A percentile compares a stretch with the other conserved stretches of the same genome.
These are phyloP conservation scores for Sporisorium reilianum DNA, from an alignment of 1,284 basidiomycete genomes.

Conservation along the genomic window DNA sequence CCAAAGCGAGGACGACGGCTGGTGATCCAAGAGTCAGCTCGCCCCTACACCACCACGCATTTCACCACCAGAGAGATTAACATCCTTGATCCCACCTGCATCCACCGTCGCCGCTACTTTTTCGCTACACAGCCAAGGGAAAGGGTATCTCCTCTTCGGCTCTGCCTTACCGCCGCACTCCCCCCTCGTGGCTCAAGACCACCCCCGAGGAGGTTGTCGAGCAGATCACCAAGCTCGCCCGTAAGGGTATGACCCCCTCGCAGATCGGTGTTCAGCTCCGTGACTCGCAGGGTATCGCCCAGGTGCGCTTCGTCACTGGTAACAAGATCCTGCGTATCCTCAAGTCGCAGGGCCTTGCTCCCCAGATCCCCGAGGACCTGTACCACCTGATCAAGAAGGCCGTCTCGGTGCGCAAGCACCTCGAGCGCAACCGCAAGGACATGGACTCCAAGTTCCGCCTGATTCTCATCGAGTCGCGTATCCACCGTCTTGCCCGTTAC, in stretches of 20 bases:
- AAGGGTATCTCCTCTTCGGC: conserved; percentile 80
- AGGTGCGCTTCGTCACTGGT: conserved; percentile 95
- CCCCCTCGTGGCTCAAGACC: conserved; percentile 96
- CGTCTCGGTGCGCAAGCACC: conserved; percentile 97
- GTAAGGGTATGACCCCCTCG: conserved; percentile 96
- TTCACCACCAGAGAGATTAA: conserved; percentile 14
- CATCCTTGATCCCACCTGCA: conserved; percentile 8
- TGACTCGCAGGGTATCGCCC: conserved; percentile 96
- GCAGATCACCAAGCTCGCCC: conserved; percentile 96
- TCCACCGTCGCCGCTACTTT: background rate
- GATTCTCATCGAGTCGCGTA: conserved; percentile 97
- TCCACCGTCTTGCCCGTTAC: conserved; percentile 94
- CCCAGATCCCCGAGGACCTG: conserved; percentile 98
- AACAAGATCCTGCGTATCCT: conserved; percentile 99
- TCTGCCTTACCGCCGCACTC: conserved; percentile 94
- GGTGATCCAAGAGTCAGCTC: conserved; percentile 6
- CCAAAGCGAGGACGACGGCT: background rate
- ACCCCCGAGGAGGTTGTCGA: conserved; percentile 94
- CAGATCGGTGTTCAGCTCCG: conserved; percentile 98
- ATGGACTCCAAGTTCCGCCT: conserved; percentile 87
- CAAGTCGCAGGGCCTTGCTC: conserved; percentile 94
- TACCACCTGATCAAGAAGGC: conserved; percentile 99
- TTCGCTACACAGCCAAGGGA: conserved; percentile 58
- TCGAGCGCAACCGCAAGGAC: conserved; percentile 95
- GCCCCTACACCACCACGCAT: conserved; percentile 6